A percentile compares a stretch with the other conserved stretches of the same genome.
phyloP scores from a whole-genome alignment of 192 early-diverging fungal species.

The Podila verticillata region DNA sequence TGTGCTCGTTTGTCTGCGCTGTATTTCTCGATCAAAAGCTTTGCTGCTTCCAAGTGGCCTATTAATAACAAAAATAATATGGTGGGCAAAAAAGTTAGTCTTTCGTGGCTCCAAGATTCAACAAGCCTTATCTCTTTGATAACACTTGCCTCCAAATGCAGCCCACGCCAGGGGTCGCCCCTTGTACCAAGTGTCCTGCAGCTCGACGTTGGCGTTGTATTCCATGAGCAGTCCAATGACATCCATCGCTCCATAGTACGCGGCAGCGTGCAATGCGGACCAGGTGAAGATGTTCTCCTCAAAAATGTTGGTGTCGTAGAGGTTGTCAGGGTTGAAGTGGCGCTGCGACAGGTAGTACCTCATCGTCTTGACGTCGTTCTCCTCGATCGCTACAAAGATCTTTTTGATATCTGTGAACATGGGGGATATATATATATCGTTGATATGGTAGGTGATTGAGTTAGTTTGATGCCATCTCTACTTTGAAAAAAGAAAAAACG shows the following conservation, averaged over 20 bases:
- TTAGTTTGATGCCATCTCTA: not conserved
- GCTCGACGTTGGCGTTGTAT: conserved; percentile 80
- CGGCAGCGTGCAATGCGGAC: conserved; percentile 86
- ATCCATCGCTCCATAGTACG: conserved; percentile 80
- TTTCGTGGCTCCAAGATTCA: not conserved
- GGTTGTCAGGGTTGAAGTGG: conserved; percentile 36
- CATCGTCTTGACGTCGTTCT: conserved; percentile 37
- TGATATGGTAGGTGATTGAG: too few species aligned
- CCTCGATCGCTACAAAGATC: conserved; percentile 36
- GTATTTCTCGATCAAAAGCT: conserved; percentile 78
- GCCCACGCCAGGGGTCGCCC: conserved; percentile 92
- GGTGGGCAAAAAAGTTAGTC: not conserved
- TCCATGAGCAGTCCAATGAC: conserved; percentile 75
- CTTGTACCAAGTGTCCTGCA: conserved; percentile 85
- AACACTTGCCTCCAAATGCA: conserved; percentile 71
- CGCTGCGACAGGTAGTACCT: conserved; percentile 24
- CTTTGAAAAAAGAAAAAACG: not conserved
- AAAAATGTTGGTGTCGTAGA: conserved; percentile 41
- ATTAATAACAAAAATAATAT: not conserved
- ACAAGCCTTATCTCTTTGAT: not conserved
- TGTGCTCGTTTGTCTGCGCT: conserved; percentile 77
- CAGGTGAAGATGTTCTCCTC: conserved; percentile 77
- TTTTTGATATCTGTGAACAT: conserved; percentile 27
- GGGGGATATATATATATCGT: not conserved
- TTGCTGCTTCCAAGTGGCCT: conserved; percentile 74